Evolutionary conservation across 177 flowering plant genomes (phyloP).

Genomic region (Vitis hybrid): DNA sequence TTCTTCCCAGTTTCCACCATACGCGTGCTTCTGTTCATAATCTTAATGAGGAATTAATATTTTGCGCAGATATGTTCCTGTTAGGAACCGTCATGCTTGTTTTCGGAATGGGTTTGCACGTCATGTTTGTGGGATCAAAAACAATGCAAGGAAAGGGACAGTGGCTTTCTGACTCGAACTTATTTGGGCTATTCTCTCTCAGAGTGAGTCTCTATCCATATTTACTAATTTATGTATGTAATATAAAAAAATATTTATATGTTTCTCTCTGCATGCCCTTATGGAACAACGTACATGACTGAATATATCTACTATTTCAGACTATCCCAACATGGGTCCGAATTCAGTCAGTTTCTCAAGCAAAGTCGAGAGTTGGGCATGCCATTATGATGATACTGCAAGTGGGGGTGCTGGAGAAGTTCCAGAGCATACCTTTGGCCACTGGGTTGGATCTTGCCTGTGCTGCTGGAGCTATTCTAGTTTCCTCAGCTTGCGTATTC

Average conservation of each 20-base stretch:
- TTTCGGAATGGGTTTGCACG: conserved; percentile 64
- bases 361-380: conserved; percentile 74
- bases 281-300: no score
- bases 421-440: conserved; percentile 56
- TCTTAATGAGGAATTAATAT: background rate
- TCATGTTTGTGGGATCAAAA: conserved; percentile 58
- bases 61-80: conserved; percentile 65
- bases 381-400: conserved; percentile 81
- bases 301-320: conserved; percentile 35
- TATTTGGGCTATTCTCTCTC: conserved; percentile 57
- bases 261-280: no score
- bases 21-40: background rate
- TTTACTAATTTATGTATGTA: background rate
- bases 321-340: conserved; percentile 55
- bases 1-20: no score
- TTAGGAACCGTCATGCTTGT: conserved; percentile 79
- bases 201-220: conserved; percentile 31
- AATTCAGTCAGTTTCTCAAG: conserved; percentile 53
- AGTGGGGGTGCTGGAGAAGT: conserved; percentile 77
- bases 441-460: conserved; percentile 74
- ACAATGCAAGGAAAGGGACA: conserved; percentile 22
- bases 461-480: conserved; percentile 62
- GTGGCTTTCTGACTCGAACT: conserved; percentile 40
- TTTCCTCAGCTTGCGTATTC: conserved; percentile 66
- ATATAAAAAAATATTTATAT: no score